Conservation (phyloP, 2,329 filamentous ascomycete species). For the Coccinonectria pachysandricola region DNA sequence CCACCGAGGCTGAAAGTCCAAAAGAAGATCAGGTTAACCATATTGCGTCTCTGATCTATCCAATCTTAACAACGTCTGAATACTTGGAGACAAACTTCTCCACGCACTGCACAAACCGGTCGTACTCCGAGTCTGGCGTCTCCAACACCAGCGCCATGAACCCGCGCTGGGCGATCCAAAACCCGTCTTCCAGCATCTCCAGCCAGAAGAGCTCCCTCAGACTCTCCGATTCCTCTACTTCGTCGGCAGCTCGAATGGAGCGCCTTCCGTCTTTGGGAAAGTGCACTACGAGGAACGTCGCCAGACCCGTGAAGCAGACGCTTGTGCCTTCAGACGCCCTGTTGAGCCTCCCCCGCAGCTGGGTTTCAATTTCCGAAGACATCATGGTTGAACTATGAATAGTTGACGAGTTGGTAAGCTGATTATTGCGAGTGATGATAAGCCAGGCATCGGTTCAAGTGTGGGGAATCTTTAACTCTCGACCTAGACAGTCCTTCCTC, state of each 20-base stretch:
- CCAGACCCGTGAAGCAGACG: constrained; percentile 28
- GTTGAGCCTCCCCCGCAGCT: constrained; percentile 21
- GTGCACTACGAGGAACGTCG: constrained; percentile 27
- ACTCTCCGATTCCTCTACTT: constrained; percentile 21
- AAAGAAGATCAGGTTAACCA: not conserved
- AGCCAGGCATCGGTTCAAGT: too few species aligned
- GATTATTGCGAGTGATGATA: too few species aligned
- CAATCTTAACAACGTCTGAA: constrained; percentile 8
- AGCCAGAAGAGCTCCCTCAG: constrained; percentile 35
- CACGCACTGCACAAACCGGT: constrained; percentile 30
- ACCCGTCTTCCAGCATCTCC: constrained; percentile 34
- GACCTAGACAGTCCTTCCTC: too few species aligned
- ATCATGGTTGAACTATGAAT: too few species aligned
- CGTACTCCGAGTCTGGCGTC: constrained; percentile 28
- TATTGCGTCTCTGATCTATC: not conserved
- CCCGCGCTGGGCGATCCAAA: constrained; percentile 32
- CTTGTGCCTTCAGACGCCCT: constrained; percentile 23
- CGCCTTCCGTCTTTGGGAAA: constrained; percentile 22
- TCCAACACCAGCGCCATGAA: constrained; percentile 30
- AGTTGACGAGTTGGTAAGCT: too few species aligned
- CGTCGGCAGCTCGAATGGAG: constrained; percentile 18
- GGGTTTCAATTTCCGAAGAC: constrained; percentile 23
- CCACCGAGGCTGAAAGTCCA: too few species aligned
- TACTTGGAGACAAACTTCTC: constrained; percentile 23
- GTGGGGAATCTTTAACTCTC: too few species aligned